Evolutionary conservation across 2,329 filamentous ascomycete species (phyloP).

Genomic region (Epicoccum sorghinum): DNA sequence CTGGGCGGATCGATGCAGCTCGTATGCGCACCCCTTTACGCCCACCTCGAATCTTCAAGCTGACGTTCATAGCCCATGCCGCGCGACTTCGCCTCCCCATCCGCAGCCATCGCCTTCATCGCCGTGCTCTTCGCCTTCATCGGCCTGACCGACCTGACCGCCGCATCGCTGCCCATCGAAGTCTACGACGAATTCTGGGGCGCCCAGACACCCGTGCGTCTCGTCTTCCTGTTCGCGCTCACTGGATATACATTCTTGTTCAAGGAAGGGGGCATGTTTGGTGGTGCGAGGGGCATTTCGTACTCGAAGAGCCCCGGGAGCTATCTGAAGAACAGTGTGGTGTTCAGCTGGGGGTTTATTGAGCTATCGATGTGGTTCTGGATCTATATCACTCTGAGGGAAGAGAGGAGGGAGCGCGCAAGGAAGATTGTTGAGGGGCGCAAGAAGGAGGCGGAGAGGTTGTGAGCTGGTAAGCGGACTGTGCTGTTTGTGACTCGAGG

Average conservation of each 20-base stretch:
- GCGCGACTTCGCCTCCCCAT: slow-evolving; percentile 70
- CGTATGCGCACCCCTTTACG: slow-evolving; percentile 54
- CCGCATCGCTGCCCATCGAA: slow-evolving; percentile 53
- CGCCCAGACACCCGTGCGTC: slow-evolving; percentile 66
- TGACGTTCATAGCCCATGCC: slow-evolving; percentile 62
- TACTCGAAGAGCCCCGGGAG: slow-evolving; percentile 55
- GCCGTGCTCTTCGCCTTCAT: slow-evolving; percentile 74
- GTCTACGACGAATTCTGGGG: slow-evolving; percentile 55
- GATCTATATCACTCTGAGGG: slow-evolving; percentile 55
- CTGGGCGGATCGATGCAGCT: slow-evolving; percentile 84
- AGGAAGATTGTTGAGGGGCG: slow-evolving; percentile 40
- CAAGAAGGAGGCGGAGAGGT: slow-evolving; percentile 34
- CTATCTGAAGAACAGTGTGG: slow-evolving; percentile 78
- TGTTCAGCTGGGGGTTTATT: slow-evolving; percentile 84
- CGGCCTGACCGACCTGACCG: slow-evolving; percentile 54
- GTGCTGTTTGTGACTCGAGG: too few species aligned
- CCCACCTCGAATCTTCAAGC: neutral
- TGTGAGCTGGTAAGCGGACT: neutral
- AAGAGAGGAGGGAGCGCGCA: slow-evolving; percentile 43
- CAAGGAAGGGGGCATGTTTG: slow-evolving; percentile 57
- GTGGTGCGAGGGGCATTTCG: slow-evolving; percentile 29
- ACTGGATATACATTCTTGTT: slow-evolving; percentile 71
- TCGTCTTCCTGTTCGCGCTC: slow-evolving; percentile 66
- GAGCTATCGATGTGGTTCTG: slow-evolving; percentile 89
- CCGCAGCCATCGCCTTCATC: slow-evolving; percentile 69